Conservation (phyloP, 169 alveolate genomes). For the Plasmodium adleri region DNA sequence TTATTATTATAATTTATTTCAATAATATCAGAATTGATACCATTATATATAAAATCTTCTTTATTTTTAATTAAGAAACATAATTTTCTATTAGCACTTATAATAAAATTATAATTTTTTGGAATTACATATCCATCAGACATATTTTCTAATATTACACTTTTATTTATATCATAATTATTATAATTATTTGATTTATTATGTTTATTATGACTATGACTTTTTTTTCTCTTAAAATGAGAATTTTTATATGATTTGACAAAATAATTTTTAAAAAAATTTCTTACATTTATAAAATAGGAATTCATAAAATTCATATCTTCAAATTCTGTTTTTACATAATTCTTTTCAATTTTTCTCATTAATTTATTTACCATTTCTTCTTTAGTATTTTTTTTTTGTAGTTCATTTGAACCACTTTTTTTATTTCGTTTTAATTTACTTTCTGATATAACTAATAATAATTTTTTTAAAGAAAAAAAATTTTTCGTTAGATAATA, state of each 20-base stretch:
- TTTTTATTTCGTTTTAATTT: slow-evolving; percentile 39
- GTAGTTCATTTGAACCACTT: slow-evolving; percentile 6
- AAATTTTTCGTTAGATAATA: slow-evolving; percentile 77
- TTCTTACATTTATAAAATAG: slow-evolving; percentile 16
- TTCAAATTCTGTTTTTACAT: slow-evolving; percentile 44
- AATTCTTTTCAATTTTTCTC: slow-evolving; percentile 49
- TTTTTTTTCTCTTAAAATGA: not conserved
- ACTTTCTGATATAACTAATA: slow-evolving; percentile 38
- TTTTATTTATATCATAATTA: slow-evolving; percentile 14
- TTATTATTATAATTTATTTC: slow-evolving; percentile 42
- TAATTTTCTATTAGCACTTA: slow-evolving; percentile 57
- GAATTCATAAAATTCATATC: slow-evolving; percentile 20
- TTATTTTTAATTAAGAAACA: slow-evolving; percentile 54
- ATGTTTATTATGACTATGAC: not conserved
- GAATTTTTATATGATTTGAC: slow-evolving; percentile 22
- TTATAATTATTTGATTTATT: slow-evolving; percentile 1
- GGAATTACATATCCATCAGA: slow-evolving; percentile 72
- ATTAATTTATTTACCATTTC: slow-evolving; percentile 55
- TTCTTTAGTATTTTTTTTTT: slow-evolving; percentile 50
- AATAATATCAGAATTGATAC: slow-evolving; percentile 55
- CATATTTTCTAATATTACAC: slow-evolving; percentile 55
- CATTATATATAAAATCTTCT: slow-evolving; percentile 37
- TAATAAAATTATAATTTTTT: slow-evolving; percentile 49
- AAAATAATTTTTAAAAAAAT: slow-evolving; percentile 39
- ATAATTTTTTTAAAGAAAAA: slow-evolving; percentile 39